Base-by-base conservation (phyloP, 108 stramenopile genomes). In the Asterionellopsis glacialis region DNA sequence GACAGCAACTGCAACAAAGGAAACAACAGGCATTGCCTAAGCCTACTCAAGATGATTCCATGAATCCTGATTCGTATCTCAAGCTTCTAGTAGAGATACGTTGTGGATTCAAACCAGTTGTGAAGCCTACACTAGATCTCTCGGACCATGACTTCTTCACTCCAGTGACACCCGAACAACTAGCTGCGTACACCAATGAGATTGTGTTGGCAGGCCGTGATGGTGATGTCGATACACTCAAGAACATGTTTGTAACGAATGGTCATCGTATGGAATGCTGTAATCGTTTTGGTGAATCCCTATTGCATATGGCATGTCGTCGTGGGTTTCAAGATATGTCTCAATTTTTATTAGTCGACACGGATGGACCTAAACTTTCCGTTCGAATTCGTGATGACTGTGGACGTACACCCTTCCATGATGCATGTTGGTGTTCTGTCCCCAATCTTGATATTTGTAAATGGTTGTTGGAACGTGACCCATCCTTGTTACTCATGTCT, bases 391-490 rank as follows among this genome's bases (percentile, higher is more conserved):
- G 74, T 26, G 94, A 95, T 73, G 94, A 95, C 61, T 87, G 76
- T 53, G 94, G 94, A 16, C 69, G 91, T 9, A 95, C 86, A 19
- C 87, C 89, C 19, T 63, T 95, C 23, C 94, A 95, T 62, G 94
- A 95, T 66, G 87, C 88, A 10, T 92, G 87, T 51, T 95, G 94
- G 94, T 66, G 85, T 66, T 77, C 82, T 21, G 57, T 43, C 38
- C 82, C 84, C 1, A 80, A 84, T 49, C 67, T 80, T 25, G 72
- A 64, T 2, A 75, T 90, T 53, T 74, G 77, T 27, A 47, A 74
- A 25, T 55, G 72, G 55, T 48, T 90, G 0, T 69, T 84, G n/a
- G 59, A 66, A 16, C 60, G 61, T 9, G 88, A 90, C 49, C 84
- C 84, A 0, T 49, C 81, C 11, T 51, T 86, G 44, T 73, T 82